Evolutionary conservation across 768 basidiomycete genomes (phyloP).

Genomic region (Tricholoma sp.): DNA sequence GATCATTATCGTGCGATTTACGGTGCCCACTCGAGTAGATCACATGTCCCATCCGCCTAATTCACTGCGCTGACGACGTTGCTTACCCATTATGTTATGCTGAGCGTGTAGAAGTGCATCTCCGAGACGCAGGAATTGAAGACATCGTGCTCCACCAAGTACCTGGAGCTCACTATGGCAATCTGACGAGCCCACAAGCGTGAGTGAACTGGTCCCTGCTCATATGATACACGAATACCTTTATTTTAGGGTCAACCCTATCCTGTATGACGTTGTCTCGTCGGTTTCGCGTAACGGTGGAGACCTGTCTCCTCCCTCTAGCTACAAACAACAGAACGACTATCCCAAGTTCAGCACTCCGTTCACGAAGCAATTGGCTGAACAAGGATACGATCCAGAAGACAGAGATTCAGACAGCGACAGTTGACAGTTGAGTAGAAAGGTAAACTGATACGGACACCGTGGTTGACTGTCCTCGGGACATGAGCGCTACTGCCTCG

Average conservation of each 20-base stretch:
- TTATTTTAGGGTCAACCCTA: slow-evolving; percentile 12
- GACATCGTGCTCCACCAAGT: slow-evolving; percentile 15
- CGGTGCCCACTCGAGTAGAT: slow-evolving; percentile 6
- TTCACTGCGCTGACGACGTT: slow-evolving; percentile 22
- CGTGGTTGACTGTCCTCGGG: neutral
- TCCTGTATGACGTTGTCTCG: slow-evolving; percentile 12
- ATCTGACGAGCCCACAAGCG: slow-evolving; percentile 16
- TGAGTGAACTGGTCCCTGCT: slow-evolving; percentile 1
- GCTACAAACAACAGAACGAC: slow-evolving; percentile 2
- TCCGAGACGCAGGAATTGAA: slow-evolving; percentile 17
- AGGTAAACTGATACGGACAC: neutral
- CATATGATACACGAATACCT: neutral
- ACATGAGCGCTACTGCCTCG: too few species aligned
- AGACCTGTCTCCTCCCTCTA: neutral
- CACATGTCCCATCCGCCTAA: slow-evolving; percentile 17
- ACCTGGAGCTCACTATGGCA: slow-evolving; percentile 18
- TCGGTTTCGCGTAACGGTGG: neutral
- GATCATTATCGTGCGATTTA: neutral
- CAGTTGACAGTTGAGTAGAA: neutral
- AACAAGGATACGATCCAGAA: slow-evolving; percentile 14
- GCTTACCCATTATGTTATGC: slow-evolving; percentile 15
- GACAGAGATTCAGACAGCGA: slow-evolving; percentile 11
- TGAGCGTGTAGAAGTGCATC: slow-evolving; percentile 11
- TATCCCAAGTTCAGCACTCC: slow-evolving; percentile 12
- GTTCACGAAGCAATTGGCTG: slow-evolving; percentile 11